phyloP scores from a whole-genome alignment of 2,329 filamentous ascomycete genomes.

The Fusarium verticillioides region DNA sequence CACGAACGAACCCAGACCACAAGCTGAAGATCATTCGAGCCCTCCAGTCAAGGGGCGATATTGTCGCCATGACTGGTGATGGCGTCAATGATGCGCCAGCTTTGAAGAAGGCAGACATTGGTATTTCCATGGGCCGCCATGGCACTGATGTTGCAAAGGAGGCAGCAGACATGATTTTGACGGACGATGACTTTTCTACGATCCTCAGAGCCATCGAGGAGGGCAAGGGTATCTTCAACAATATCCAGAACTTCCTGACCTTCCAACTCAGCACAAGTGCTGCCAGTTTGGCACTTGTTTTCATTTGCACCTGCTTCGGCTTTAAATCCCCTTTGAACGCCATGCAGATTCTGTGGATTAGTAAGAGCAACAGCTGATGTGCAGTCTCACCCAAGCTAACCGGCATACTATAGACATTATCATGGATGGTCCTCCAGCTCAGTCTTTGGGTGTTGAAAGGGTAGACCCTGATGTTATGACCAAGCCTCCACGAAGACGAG shows the following conservation, averaged over 20 bases:
- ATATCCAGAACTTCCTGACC: slow-evolving; percentile 98
- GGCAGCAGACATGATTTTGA: slow-evolving; percentile 92
- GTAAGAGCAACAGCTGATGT: slow-evolving; percentile 65
- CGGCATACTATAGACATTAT: slow-evolving; percentile 79
- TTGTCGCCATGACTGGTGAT: slow-evolving; percentile 98
- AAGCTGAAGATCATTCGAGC: slow-evolving; percentile 97
- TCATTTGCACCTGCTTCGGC: slow-evolving; percentile 91
- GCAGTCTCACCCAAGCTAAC: slow-evolving; percentile 19
- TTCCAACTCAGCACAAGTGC: slow-evolving; percentile 98
- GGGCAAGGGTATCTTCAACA: slow-evolving; percentile 99
- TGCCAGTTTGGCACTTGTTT: slow-evolving; percentile 88
- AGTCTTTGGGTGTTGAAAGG: slow-evolving; percentile 94
- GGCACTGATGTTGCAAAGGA: slow-evolving; percentile 98
- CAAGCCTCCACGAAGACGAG: slow-evolving; percentile 83
- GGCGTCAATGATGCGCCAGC: slow-evolving; percentile 98
- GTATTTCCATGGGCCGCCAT: slow-evolving; percentile 94
- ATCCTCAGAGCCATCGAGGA: slow-evolving; percentile 97
- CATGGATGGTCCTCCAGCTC: slow-evolving; percentile 98
- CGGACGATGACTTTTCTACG: slow-evolving; percentile 88
- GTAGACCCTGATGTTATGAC: slow-evolving; percentile 96
- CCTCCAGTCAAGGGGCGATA: slow-evolving; percentile 90
- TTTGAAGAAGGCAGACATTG: slow-evolving; percentile 96
- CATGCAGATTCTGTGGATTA: slow-evolving; percentile 99
- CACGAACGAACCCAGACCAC: slow-evolving; percentile 94
- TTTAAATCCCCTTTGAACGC: slow-evolving; percentile 97